Evolutionary conservation across 2,329 filamentous ascomycete genomes (phyloP), one percentile per base, ranked within the genome.

Genomic region (Teratosphaeriaceae sp.): DNA sequence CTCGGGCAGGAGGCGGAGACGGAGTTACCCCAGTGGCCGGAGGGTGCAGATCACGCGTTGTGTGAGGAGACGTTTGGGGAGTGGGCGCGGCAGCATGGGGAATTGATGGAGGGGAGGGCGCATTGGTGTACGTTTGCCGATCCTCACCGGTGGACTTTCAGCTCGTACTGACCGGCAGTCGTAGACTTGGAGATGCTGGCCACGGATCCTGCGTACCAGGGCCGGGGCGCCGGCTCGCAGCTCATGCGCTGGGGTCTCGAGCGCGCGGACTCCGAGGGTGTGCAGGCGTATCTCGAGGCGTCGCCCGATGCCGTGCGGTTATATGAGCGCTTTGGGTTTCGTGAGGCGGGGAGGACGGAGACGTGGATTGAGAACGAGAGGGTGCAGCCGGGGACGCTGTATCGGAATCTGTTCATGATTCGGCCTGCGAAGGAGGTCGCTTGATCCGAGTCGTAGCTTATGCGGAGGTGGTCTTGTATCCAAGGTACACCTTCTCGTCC

Each of bases 221-320:
- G 64, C 1, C 56, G 60, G 27, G 68, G 68, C 1, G 65, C 64
- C 8, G 68, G 57, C 2, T 59, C 43, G 3, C 41, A 63, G 30
- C 46, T 70, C 40, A 34, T 70, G 34, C 51, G 60, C 9, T 66
- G 61, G 60, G 67, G 65, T 1, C 12, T 64, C 8, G 47, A 59
- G 13, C 58, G 61, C 29, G 67, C 65, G 12, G 67, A 70, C 46
- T 39, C 52, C 16, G 53, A 62, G 29, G 57, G 57, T 0, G 40
- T 61, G 33, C 53, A 58, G 19, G 55, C 54, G 4, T 70, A 68
- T 53, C 44, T 71, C 11, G 65, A 67, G 45, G 59, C 65, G 2
- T 64, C 61, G 2, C 52, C 57, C n/a, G 46, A 51, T 12, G 68
- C 58, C 1, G 51, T 59, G 36, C 48, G 52, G 2, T 43, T 70